Evolutionary conservation across 768 basidiomycete species (phyloP).

Genomic region (Lactarius evosmus): DNA sequence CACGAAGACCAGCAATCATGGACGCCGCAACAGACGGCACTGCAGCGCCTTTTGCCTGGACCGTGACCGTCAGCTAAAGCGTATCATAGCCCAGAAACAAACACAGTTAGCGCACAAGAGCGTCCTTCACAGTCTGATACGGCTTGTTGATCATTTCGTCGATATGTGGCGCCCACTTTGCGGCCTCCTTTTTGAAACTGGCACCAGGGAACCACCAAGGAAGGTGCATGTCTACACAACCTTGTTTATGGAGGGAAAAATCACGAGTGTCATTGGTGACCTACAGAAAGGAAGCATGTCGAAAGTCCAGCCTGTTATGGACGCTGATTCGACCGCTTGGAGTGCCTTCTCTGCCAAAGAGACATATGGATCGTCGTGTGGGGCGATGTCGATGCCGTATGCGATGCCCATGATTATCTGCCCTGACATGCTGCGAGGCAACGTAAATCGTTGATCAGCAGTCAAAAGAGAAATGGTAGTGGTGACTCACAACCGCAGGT

Average conservation of each 20-base stretch:
- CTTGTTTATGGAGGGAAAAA: background rate
- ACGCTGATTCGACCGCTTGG: conserved; percentile 19
- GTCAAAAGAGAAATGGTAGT: background rate
- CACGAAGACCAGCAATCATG: conserved; percentile 19
- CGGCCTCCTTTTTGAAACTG: conserved; percentile 30
- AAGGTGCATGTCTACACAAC: conserved; percentile 26
- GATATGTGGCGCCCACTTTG: conserved; percentile 25
- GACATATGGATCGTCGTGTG: conserved; percentile 27
- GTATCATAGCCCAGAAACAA: background rate
- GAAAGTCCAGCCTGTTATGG: conserved; percentile 23
- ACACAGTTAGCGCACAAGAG: conserved; percentile 6
- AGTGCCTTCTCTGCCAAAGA: conserved; percentile 26
- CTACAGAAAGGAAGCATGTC: conserved; percentile 26
- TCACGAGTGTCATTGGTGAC: conserved; percentile 2
- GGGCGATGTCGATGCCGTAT: conserved; percentile 27
- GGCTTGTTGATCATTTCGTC: conserved; percentile 30
- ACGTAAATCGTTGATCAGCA: conserved; percentile 15
- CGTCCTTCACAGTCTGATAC: conserved; percentile 27
- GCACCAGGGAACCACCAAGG: conserved; percentile 33
- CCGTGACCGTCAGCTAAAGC: background rate
- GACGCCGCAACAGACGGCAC: conserved; percentile 21
- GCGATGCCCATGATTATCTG: conserved; percentile 29
- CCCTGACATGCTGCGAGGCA: conserved; percentile 19
- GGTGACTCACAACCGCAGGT: conserved; percentile 17
- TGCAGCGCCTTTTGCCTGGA: conserved; percentile 13